Base-by-base conservation (phyloP, 2,329 filamentous ascomycete genomes). In the Pseudocercospora vitis region DNA sequence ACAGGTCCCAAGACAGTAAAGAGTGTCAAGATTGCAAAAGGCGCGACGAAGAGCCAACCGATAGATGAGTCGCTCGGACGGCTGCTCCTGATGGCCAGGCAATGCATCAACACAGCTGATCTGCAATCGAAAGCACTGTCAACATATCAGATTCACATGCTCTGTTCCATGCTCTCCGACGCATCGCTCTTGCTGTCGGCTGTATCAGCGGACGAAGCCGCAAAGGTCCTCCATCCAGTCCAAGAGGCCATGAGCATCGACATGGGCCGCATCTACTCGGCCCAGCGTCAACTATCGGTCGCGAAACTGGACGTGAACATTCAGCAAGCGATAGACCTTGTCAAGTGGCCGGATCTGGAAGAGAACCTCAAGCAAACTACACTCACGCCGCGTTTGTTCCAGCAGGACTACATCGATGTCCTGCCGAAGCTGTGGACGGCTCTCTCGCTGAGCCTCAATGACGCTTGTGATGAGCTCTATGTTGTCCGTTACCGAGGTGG, bases 391-490 rank as follows among this genome's bases (percentile, higher is more conserved):
- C 58, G 71, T 2, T 65, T 78, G 21, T 95, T 96, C 65, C 88
- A 92, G 68, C 79, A 81, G 58, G 82, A 91, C 40, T 96, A 91
- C 63, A 80, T 96, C 47, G 88, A 96, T 65, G 87, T 92, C 46
- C 84, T 99, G 4, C 95, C 94, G 0, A 74, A 78, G 32, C 78
- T 80, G 5, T 99, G 94, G 94, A 90, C 85, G 42, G 87, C 91
- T 1, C 76, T 99, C 7, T 97, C 91, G 0, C 75, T 99, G 39
- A 88, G 88, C 0, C 73, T 99, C 12, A 94, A 88, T 65, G 88
- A 95, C 49, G 86, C 86, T 61, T 82, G 80, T 32, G 87, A 89
- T 50, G 94, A 97, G 67, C 81, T 99, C 3, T 91, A 89, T 62
- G 85, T 97, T 58, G 91, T 89, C n/a, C 90, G 90, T 64, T 83